Base-by-base conservation (phyloP, 768 basidiomycete genomes). In the Kwoniella sp. region DNA sequence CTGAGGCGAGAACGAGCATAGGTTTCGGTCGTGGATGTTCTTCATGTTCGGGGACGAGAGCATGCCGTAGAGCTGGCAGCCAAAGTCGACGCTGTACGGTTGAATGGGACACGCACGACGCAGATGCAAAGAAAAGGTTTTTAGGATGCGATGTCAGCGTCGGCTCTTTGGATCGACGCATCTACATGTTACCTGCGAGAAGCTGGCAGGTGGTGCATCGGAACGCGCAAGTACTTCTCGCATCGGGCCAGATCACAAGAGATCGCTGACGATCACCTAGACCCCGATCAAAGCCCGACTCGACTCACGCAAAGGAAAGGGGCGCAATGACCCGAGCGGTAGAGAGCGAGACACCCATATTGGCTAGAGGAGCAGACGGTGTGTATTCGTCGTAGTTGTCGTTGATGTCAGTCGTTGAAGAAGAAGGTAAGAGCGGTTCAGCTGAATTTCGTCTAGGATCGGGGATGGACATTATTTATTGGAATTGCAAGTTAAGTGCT, bases 11-110 rank as follows among this genome's bases (percentile, higher is more conserved):
- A 79, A 79, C 13, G 71, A 57, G 45, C 65, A 68, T n/a, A 73
- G 73, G 68, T 79, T 64, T 9, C 47, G 31, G 66, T 79, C 73
- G 61, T 76, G 73, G 54, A 79, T 67, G 26, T 69, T 57, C 65
- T 77, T 76, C 78, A 79, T 79, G 67, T 76, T 69, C 53, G 78
- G 78, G n/a, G 65, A 66, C 20, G 68, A 61, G 28, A 41, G 13
- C 75, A 79, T 79, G 22, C 73, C 77, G 50, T 73, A 76, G 13
- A 67, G 47, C 55, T 79, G 75, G 31, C 61, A 65, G 25, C 55
- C 62, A 54, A 79, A 76, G 58, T 76, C 70, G 66, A 74, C 60
- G 23, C 73, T 74, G 54, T 22, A 34, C 23, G 55, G 30, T n/a
- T n/a, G n/a, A n/a, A n/a, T n/a, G n/a, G n/a, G n/a, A 25, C 4